A percentile compares a stretch with the other conserved stretches of the same genome.
Evolutionary conservation across 805 yeast genomes (phyloP).

Genomic region (Cyberlindnera samutprakarnensis): DNA sequence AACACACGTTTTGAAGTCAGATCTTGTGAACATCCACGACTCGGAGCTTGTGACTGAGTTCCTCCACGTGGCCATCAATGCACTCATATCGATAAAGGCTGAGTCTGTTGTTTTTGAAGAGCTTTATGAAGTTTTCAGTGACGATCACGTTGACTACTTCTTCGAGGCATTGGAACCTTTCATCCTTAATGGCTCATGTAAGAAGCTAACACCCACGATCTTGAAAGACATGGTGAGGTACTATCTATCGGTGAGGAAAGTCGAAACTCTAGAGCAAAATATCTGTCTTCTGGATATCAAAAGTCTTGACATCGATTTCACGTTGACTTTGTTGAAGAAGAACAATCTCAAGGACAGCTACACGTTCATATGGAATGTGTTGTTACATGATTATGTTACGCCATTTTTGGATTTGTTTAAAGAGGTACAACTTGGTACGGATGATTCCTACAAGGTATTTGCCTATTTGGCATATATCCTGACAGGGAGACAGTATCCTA

Average conservation of each 20-base stretch:
- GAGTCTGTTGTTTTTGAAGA: constrained; percentile 33
- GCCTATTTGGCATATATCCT: constrained; percentile 61
- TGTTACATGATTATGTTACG: constrained; percentile 62
- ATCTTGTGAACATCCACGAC: constrained; percentile 5
- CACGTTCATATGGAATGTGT: constrained; percentile 62
- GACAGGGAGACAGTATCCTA: constrained; percentile 79
- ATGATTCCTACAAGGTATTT: constrained; percentile 31
- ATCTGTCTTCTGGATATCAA: constrained; percentile 62
- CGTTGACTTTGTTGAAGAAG: constrained; percentile 53
- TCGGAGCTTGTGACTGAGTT: constrained; percentile 24
- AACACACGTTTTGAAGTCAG: constrained; percentile 13
- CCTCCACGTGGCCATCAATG: constrained; percentile 31
- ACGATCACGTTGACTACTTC: constrained; percentile 29
- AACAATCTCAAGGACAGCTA: constrained; percentile 54
- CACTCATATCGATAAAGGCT: constrained; percentile 31
- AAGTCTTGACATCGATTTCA: constrained; percentile 70
- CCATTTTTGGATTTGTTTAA: constrained; percentile 59
- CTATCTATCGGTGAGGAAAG: constrained; percentile 33
- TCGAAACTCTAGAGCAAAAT: constrained; percentile 53
- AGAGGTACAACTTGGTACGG: constrained; percentile 18
- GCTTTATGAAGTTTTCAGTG: constrained; percentile 36
- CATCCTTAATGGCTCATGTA: constrained; percentile 39
- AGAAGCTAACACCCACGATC: constrained; percentile 51
- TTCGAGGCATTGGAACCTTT: constrained; percentile 47
- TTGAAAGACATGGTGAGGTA: constrained; percentile 53